Conservation (phyloP, 805 yeast genomes). For the Kazachstania viticola region DNA sequence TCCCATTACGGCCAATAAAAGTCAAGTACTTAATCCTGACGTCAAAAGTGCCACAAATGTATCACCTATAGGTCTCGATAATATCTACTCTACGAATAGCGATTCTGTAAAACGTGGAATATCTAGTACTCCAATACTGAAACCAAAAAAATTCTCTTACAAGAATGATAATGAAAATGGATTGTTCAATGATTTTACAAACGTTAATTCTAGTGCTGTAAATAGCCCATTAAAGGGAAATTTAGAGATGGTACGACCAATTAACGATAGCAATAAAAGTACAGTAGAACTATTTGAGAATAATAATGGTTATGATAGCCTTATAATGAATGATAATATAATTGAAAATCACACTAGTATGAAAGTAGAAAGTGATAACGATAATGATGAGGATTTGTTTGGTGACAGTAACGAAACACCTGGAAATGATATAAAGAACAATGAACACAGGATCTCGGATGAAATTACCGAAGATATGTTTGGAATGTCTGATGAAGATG, state of each 20-base stretch:
- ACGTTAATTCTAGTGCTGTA: background rate
- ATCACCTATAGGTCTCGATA: conserved; percentile 1
- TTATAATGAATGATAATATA: too few species aligned
- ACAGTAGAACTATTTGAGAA: too few species aligned
- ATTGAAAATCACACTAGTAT: too few species aligned
- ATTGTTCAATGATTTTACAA: conserved; percentile 10
- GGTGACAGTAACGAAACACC: conserved; percentile 27
- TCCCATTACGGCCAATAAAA: background rate
- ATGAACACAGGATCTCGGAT: conserved; percentile 9
- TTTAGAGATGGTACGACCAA: conserved; percentile 8
- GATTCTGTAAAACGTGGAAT: too few species aligned
- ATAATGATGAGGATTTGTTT: conserved; percentile 27
- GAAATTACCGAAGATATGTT: conserved; percentile 24
- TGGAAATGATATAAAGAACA: conserved; percentile 6
- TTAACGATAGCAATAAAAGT: too few species aligned
- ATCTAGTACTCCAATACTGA: too few species aligned
- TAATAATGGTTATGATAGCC: too few species aligned
- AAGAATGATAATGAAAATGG: conserved; percentile 8
- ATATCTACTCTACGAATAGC: conserved; percentile 5
- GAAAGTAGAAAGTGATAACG: too few species aligned
- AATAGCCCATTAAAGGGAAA: background rate
- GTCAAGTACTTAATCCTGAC: background rate
- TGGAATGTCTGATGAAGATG: conserved; percentile 23
- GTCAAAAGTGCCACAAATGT: background rate
- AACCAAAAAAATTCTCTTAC: too few species aligned